Evolutionary conservation across 768 basidiomycete species (phyloP), one percentile per base, ranked within the genome.

Genomic region (Kwoniella mangroviensis): DNA sequence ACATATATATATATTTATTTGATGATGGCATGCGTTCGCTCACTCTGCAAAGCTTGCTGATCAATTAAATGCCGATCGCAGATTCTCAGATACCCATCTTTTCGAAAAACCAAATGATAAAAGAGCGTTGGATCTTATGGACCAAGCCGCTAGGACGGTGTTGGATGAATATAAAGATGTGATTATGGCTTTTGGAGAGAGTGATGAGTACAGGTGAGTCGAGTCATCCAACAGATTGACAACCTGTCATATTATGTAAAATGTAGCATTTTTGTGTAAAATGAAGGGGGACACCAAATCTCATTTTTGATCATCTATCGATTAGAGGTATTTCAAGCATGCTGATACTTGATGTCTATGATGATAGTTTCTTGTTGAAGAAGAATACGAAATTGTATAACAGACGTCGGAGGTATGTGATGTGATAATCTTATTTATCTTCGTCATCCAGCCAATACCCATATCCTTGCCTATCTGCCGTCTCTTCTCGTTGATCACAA

Each of bases 61-160:
- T 28, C 26, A 28, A 28, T 28, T 28, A 4, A 28, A 28, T 28
- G 26, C 26, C 26, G 26, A 51, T 12, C 12, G 17, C 26, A 96
- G 94, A 58, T 93, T 99, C 79, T 91, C 94, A 1, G 91, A 92
- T 15, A 85, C 86, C 26, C 95, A 99, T 78, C 81, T 80, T 0
- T 98, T 98, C 79, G 80, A 84, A 7, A 99, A 98, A 78, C 97
- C 97, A 0, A 99, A 98, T 83, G 97, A 99, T 83, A 82, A 86
- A 60, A 88, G 91, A 13, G 97, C 94, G 0, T 86, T 99, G 6
- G 82, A 89, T 70, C 87, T 99, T 54, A 98, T 98, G 95, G 94
- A 99, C 79, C 87, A 88, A 66, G 93, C 94, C 1, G 97, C 97
- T 0, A 86, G 85, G 73, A 86, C 87, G 57, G 86, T 94, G 53